Evolutionary conservation across 2,329 filamentous ascomycete genomes (phyloP), one percentile per base, ranked within the genome.

Genomic region (Nigrospora sphaerica): DNA sequence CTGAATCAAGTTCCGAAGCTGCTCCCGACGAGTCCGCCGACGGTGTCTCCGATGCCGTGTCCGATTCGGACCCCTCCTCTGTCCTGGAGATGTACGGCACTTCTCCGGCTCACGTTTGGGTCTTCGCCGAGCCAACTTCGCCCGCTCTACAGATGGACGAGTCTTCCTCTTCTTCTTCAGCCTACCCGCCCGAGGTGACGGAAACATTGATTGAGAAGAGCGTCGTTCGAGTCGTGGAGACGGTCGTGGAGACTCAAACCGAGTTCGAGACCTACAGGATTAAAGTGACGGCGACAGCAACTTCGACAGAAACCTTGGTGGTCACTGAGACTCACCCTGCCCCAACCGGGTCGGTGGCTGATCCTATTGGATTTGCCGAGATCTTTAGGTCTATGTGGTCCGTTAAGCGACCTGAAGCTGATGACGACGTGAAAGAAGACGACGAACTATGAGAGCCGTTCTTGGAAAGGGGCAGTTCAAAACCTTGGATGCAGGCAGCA

Each of bases 181-280:
- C 54, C 19, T 54, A 54, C 17, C 52, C 14, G 44, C 16, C 42
- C 11, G 40, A 38, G 7, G 48, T 56, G 2, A 54, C 52, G 3
- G 54, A 62, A 43, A 59, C 54, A 1, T 54, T 62, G 14, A 57
- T 54, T 16, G 53, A 60, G 40, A 59, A 55, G 36, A 62, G 57
- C 41, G 50, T 61, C 0, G 57, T 68, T 12, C 58, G 57, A 3
- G 52, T 69, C 6, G 55, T 68, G 11, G 61, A 68, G 50, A 66
- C 60, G 2, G 54, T 64, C n/a, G 63, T 61, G 1, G 49, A 62
- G 52, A 53, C 59, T 2, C 45, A 71, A 2, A 67, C 61, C 2
- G 54, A 62, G 44, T 59, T 62, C 19, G 59, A 65, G 50, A 65
- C 52, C 0, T 61, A 68, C 48, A 67, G 51, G 3, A 48, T 59